Percentiles rank a stretch among this genome's conserved stretches.
Conservation (phyloP, 345 rosid species). For the Gossypium bickii region DNA sequence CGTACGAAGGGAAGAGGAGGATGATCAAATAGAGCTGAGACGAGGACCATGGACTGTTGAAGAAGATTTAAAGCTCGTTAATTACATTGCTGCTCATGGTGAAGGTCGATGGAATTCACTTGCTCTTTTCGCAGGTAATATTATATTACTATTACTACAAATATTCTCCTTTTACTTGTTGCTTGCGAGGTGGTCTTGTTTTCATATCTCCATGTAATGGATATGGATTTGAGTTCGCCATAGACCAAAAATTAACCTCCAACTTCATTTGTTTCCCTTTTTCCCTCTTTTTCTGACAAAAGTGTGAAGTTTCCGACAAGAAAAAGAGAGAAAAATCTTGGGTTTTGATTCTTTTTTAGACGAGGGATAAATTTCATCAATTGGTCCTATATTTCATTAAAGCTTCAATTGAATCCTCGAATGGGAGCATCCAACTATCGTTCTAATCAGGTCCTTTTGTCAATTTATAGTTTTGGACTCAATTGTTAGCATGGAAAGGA, state of each 20-base stretch:
- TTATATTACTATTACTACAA: too few relatives aligned
- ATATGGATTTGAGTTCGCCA: neutral
- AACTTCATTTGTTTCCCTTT: too few relatives aligned
- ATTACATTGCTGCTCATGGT: conserved; percentile 75
- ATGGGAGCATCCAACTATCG: too few relatives aligned
- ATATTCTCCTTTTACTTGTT: too few relatives aligned
- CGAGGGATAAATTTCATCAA: neutral
- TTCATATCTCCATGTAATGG: neutral
- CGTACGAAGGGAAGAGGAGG: conserved; percentile 50
- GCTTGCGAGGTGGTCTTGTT: too few relatives aligned
- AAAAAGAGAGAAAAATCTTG: neutral
- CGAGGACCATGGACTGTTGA: conserved; percentile 94
- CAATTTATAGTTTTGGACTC: neutral
- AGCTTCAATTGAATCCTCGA: too few relatives aligned
- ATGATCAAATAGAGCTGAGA: conserved; percentile 48
- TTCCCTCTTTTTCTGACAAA: neutral
- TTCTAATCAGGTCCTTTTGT: too few relatives aligned
- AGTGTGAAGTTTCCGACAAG: neutral
- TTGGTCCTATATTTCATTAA: neutral
- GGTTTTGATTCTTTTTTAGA: neutral
- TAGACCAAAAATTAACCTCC: too few relatives aligned
- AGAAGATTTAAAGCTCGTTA: conserved; percentile 76
- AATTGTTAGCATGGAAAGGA: neutral
- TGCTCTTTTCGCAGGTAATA: conserved; percentile 77
- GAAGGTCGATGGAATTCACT: conserved; percentile 97